These are phyloP conservation scores for Neurospora cerealis DNA, from an alignment of 495 filamentous ascomycete species.

Conservation along the genomic window DNA sequence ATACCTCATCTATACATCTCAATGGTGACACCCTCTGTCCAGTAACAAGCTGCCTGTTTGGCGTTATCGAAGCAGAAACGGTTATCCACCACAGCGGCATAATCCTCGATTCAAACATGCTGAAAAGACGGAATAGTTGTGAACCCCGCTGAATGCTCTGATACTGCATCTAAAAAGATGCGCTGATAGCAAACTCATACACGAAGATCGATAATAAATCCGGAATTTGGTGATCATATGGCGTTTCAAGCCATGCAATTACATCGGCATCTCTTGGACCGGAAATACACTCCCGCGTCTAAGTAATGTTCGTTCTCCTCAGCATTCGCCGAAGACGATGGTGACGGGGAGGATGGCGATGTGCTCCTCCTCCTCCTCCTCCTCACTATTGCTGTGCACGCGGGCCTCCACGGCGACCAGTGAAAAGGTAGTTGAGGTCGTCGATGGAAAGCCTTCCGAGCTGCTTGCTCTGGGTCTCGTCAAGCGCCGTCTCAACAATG, in stretches of 20 bases:
- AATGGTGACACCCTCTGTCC: neutral
- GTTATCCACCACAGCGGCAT: neutral
- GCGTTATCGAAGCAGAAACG: neutral
- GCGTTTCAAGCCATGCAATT: neutral
- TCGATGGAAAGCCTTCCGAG: constrained; percentile 49
- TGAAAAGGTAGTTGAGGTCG: constrained; percentile 68
- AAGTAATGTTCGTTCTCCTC: neutral
- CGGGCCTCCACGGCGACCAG: constrained; percentile 13
- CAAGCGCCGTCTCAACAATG: constrained; percentile 71
- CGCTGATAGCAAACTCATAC: neutral
- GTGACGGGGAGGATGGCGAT: neutral
- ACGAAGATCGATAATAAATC: neutral
- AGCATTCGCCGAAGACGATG: neutral
- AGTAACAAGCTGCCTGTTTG: neutral
- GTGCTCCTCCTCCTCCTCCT: neutral
- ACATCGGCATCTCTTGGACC: neutral
- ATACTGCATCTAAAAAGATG: neutral
- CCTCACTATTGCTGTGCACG: neutral
- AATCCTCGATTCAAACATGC: neutral
- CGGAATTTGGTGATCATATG: neutral
- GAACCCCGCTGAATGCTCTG: neutral
- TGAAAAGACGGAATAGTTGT: neutral
- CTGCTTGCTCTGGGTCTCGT: constrained; percentile 61
- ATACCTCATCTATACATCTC: neutral
- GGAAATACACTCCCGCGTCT: neutral